phyloP scores from a whole-genome alignment of 2,329 filamentous ascomycete genomes.

The Purpureocillium takamizusanense region DNA sequence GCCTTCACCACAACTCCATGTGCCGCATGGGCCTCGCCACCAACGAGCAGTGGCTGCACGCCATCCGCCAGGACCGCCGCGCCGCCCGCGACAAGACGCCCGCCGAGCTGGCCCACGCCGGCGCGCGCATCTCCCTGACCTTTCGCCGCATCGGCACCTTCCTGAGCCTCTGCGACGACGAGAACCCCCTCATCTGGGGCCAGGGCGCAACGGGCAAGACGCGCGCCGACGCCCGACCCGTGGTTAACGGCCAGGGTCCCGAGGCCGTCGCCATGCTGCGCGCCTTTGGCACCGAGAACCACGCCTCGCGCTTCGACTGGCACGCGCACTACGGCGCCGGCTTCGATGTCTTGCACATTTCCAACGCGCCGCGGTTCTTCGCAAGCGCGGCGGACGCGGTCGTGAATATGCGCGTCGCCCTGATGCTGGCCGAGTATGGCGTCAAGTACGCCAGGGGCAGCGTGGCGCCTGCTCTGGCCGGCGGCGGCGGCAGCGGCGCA shows the following conservation, averaged over 20 bases:
- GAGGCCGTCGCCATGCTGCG: constrained; percentile 62
- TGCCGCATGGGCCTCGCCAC: constrained; percentile 73
- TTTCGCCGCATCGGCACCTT: constrained; percentile 88
- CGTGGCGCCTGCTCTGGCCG: constrained; percentile 11
- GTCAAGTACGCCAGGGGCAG: constrained; percentile 38
- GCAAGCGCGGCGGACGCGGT: constrained; percentile 32
- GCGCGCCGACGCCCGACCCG: constrained; percentile 45
- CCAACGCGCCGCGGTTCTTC: constrained; percentile 40
- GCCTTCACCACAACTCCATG: constrained; percentile 80
- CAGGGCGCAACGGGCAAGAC: constrained; percentile 73
- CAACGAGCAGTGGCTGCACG: constrained; percentile 83
- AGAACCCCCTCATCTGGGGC: constrained; percentile 72
- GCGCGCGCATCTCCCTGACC: constrained; percentile 82
- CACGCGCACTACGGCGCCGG: constrained; percentile 64
- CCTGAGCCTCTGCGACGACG: constrained; percentile 52
- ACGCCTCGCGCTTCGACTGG: constrained; percentile 65
- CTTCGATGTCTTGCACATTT: constrained; percentile 73
- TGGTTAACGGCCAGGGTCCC: constrained; percentile 60
- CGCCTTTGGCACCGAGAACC: constrained; percentile 83
- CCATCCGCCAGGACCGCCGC: constrained; percentile 83
- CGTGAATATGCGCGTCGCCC: constrained; percentile 37
- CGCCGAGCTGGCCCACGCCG: constrained; percentile 62
- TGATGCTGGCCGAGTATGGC: constrained; percentile 40
- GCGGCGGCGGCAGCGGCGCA: not conserved
- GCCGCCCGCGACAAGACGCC: constrained; percentile 54